Conservation (phyloP, 208 protist genomes). For the Novymonas esmeraldas region DNA sequence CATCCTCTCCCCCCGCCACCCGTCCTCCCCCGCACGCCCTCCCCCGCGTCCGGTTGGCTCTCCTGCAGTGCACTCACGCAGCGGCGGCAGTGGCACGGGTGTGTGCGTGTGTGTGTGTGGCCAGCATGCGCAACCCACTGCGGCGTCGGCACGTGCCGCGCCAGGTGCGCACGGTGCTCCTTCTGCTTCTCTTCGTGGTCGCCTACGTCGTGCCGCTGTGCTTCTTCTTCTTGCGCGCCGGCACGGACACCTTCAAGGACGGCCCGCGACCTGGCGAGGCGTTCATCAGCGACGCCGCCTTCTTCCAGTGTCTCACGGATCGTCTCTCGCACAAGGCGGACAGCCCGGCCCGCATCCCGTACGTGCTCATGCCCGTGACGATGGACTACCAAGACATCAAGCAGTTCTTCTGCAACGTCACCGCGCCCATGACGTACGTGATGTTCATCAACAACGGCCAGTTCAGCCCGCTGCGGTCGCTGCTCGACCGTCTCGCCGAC, state of each 20-base stretch:
- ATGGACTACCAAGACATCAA: constrained; percentile 46
- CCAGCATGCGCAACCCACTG: not conserved
- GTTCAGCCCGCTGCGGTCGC: constrained; percentile 12
- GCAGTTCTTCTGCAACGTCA: constrained; percentile 39
- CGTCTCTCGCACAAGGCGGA: constrained; percentile 19
- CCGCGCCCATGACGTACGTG: constrained; percentile 35
- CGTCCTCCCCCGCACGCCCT: no score
- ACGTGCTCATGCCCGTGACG: constrained; percentile 36
- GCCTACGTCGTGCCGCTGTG: constrained; percentile 7
- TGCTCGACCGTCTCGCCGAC: constrained; percentile 14
- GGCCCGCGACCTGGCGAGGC: constrained; percentile 19
- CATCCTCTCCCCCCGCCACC: no score
- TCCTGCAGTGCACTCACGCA: no score
- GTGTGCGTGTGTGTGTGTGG: no score
- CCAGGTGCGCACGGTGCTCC: not conserved
- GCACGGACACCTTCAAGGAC: constrained; percentile 8
- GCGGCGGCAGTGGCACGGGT: no score
- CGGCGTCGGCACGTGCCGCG: not conserved
- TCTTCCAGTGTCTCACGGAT: constrained; percentile 23
- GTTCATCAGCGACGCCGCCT: constrained; percentile 25
- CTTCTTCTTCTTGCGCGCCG: constrained; percentile 3
- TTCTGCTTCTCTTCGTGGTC: constrained; percentile 14
- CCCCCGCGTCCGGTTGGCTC: no score
- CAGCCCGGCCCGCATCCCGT: constrained; percentile 25
- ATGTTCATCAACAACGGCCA: constrained; percentile 45